Base-by-base conservation (phyloP, 2,329 filamentous ascomycete species). In the Neophaeococcomyces mojaviensis region DNA sequence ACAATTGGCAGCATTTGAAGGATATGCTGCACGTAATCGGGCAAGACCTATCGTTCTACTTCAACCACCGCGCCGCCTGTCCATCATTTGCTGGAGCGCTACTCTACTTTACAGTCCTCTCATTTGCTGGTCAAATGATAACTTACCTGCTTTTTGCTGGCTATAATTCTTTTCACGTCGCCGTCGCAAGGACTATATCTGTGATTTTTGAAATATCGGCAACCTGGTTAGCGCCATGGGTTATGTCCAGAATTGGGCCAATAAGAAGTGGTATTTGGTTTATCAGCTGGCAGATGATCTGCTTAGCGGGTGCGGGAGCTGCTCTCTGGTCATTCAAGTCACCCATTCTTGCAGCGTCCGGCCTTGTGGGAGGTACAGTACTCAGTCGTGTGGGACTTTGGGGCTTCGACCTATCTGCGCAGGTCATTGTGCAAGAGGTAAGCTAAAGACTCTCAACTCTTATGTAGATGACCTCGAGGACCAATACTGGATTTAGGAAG, bases 251-350 rank as follows among this genome's bases (percentile, higher is more conserved):
- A 31, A 73, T 82, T 32, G 78, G 79, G 0, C 65, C 73, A 1
- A 67, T 85, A 6, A 68, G 85, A n/a, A 72, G 76, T 0, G 84
- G 84, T 0, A 69, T 88, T 2, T 88, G 85, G 85, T 79, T 5
- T 35, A 5, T 35, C 13, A 6, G 18, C 33, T 19, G n/a, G 33
- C 33, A 35, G 18, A 5, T 35, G 5, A 5, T 35, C 33, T 15
- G n/a, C n/a, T 19, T 35, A 7, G 13, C 33, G 7, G 6, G 5
- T 7, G n/a, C 6, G 5, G 33, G 5, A 35, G 33, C n/a, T 5
- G 7, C 18, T 7, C n/a, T 35, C 18, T 35, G 33, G 33, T 5
- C 7, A 7, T 7, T n/a, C 5, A 35, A 35, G 5, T 6, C 24
- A 53, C 5, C 5, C n/a, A 49, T 49, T 12, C 8, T 69, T 1